phyloP scores from a whole-genome alignment of 2,329 filamentous ascomycete genomes.

The Penicillium sp. region DNA sequence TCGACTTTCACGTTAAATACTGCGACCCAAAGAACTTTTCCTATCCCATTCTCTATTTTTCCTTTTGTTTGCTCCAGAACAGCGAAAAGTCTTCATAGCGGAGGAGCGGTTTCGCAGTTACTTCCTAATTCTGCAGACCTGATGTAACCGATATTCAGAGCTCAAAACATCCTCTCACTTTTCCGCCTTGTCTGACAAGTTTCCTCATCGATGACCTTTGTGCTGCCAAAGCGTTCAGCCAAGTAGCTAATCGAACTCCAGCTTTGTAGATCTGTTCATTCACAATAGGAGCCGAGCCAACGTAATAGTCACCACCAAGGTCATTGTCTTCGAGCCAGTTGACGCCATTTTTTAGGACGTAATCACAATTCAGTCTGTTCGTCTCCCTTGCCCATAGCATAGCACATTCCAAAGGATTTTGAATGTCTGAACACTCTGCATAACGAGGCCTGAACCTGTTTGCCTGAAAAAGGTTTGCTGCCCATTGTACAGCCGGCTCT shows the following conservation, averaged over 20 bases:
- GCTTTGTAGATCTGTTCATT: conserved; percentile 19
- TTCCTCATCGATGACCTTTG: not conserved
- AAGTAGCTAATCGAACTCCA: conserved; percentile 17
- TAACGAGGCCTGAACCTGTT: conserved; percentile 3
- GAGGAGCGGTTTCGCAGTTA: no score
- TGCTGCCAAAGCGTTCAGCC: conserved; percentile 14
- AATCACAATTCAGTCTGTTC: conserved; percentile 16
- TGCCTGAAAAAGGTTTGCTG: not conserved
- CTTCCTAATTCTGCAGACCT: no score
- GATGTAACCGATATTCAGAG: no score
- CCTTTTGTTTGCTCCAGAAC: no score
- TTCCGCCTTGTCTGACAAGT: not conserved
- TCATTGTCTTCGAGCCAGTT: conserved; percentile 15
- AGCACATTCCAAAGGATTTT: conserved; percentile 10
- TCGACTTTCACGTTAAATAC: no score
- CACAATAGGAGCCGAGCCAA: conserved; percentile 20
- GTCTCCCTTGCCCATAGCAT: conserved; percentile 20
- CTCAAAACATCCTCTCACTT: no score
- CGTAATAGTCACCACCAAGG: conserved; percentile 19
- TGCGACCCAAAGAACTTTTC: no score
- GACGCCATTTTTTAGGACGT: conserved; percentile 19
- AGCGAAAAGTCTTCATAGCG: no score
- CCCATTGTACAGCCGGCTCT: conserved; percentile 11
- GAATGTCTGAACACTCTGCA: conserved; percentile 12
- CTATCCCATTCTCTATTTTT: no score